Evolutionary conservation across 331 rosid species (phyloP).

Genomic region (Rhamnella rubrinervis): DNA sequence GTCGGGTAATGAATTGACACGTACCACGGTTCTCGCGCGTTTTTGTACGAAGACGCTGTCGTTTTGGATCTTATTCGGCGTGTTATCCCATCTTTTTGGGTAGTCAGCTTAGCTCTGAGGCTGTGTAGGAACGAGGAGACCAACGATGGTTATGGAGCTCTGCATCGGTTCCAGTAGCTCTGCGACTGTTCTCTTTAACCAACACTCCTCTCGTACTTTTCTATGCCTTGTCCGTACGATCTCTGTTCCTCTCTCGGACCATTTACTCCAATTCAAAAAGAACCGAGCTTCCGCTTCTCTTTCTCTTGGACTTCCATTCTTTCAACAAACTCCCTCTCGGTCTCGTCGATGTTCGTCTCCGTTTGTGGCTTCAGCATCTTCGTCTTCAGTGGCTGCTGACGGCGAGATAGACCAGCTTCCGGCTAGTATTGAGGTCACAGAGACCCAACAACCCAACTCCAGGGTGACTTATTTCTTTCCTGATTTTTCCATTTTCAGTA

Average conservation of each 20-base stretch:
- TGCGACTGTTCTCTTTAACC: conserved; percentile 20
- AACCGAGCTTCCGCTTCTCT: conserved; percentile 31
- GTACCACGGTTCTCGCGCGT: no score
- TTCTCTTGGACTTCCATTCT: conserved; percentile 30
- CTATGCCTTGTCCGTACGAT: conserved; percentile 17
- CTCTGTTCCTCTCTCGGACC: conserved; percentile 20
- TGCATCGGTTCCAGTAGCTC: conserved; percentile 42
- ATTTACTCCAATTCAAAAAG: conserved; percentile 25
- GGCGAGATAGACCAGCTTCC: conserved; percentile 58
- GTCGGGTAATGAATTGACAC: no score
- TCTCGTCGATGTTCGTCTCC: conserved; percentile 20
- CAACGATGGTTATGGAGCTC: conserved; percentile 69
- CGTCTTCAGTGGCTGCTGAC: conserved; percentile 47
- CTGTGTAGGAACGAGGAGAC: background rate
- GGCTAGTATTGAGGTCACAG: conserved; percentile 54
- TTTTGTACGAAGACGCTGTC: no score
- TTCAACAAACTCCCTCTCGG: conserved; percentile 18
- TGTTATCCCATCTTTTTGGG: background rate
- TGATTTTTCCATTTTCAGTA: background rate
- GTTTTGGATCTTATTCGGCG: no score
- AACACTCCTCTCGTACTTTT: conserved; percentile 29
- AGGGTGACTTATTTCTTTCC: conserved; percentile 38
- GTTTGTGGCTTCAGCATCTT: conserved; percentile 34
- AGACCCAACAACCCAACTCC: conserved; percentile 64
- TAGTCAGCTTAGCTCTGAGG: background rate